Evolutionary conservation across 2,329 filamentous ascomycete species (phyloP).

Genomic region (Clonostachys byssicola): DNA sequence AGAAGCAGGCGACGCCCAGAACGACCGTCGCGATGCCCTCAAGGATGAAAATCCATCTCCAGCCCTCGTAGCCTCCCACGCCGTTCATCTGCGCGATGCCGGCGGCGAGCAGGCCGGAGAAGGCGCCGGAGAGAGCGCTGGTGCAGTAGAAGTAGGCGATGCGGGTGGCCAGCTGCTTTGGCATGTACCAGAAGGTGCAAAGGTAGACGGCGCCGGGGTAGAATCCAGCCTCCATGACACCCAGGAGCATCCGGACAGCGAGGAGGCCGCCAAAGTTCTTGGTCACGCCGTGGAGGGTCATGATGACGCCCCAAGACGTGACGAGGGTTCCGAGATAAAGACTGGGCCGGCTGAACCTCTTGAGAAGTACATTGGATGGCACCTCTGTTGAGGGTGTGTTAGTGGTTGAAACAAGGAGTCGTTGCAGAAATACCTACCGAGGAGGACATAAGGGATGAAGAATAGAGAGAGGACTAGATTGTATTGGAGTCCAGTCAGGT

Average conservation of each 20-base stretch:
- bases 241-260: slow-evolving; percentile 51
- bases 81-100: slow-evolving; percentile 68
- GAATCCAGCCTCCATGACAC: slow-evolving; percentile 61
- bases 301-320: slow-evolving; percentile 36
- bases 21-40: slow-evolving; percentile 68
- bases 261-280: slow-evolving; percentile 41
- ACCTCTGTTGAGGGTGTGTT: slow-evolving; percentile 31
- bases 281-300: slow-evolving; percentile 51
- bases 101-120: slow-evolving; percentile 68
- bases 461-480: slow-evolving; percentile 46
- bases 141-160: slow-evolving; percentile 78
- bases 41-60: slow-evolving; percentile 65
- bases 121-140: slow-evolving; percentile 74
- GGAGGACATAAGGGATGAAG: slow-evolving; percentile 61
- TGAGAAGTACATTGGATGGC: slow-evolving; percentile 61
- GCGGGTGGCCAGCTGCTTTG: slow-evolving; percentile 47
- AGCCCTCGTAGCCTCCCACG: slow-evolving; percentile 52
- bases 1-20: slow-evolving; percentile 64
- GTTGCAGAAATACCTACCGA: slow-evolving; percentile 14
- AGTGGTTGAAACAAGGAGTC: too few relatives aligned
- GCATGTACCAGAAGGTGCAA: slow-evolving; percentile 54
- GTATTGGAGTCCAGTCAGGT: slow-evolving; percentile 53
- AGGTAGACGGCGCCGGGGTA: slow-evolving; percentile 61
- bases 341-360: slow-evolving; percentile 53
- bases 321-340: slow-evolving; percentile 64